Percentiles rank a stretch among this genome's conserved stretches.
phyloP scores from a whole-genome alignment of 768 basidiomycete species.

The Pisolithus marmoratus region DNA sequence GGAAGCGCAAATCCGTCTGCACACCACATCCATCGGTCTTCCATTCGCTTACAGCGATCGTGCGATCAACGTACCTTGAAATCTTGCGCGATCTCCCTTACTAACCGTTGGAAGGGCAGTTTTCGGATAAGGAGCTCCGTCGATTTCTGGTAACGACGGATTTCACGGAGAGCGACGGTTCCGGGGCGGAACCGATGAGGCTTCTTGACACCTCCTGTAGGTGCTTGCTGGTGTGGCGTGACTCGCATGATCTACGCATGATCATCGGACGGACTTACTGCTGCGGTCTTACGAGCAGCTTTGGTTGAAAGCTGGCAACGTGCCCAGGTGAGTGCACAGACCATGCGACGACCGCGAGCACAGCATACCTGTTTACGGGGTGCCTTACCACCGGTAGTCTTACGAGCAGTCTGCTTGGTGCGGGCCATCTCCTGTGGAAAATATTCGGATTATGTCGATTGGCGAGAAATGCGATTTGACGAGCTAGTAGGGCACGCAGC shows the following conservation, averaged over 20 bases:
- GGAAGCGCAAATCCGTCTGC: conserved; percentile 76
- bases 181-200: conserved; percentile 76
- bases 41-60: not conserved
- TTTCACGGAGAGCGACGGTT: conserved; percentile 84
- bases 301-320: conserved; percentile 51
- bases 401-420: conserved; percentile 66
- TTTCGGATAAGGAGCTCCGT: conserved; percentile 81
- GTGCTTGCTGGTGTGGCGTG: conserved; percentile 1
- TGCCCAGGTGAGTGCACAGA: not conserved
- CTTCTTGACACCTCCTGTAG: conserved; percentile 87
- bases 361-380: conserved; percentile 62
- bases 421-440: conserved; percentile 48
- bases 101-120: conserved; percentile 82
- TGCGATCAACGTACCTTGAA: conserved; percentile 52
- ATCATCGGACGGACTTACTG: conserved; percentile 28
- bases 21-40: not conserved
- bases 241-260: not conserved
- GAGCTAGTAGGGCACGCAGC: not conserved
- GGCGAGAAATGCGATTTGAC: not conserved
- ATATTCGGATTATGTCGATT: not conserved
- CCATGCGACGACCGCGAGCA: conserved; percentile 41
- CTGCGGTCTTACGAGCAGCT: conserved; percentile 43
- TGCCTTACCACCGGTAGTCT: conserved; percentile 65
- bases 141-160: conserved; percentile 78
- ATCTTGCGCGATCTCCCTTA: conserved; percentile 82